Conservation (phyloP, 2,329 filamentous ascomycete species). For the Venturia asperata region DNA sequence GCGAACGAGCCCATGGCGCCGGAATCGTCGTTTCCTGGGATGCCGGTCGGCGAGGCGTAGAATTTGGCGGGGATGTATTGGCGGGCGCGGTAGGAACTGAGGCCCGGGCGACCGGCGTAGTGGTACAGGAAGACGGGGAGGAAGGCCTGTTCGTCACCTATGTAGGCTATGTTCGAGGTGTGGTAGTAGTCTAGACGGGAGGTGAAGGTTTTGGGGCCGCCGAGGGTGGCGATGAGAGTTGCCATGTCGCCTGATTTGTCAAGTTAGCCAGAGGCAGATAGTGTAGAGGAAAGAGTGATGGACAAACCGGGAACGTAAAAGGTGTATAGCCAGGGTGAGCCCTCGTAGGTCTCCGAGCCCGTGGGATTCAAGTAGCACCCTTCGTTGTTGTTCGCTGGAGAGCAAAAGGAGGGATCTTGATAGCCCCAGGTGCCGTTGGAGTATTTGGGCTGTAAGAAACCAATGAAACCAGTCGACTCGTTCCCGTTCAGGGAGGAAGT, state of each 20-base stretch:
- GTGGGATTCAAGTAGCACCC: constrained; percentile 31
- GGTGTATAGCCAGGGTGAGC: constrained; percentile 65
- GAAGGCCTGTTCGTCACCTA: constrained; percentile 43
- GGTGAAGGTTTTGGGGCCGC: constrained; percentile 36
- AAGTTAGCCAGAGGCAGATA: background rate
- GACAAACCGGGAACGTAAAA: constrained; percentile 45
- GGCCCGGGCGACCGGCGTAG: constrained; percentile 39
- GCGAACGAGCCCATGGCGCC: constrained; percentile 43
- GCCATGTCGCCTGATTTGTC: constrained; percentile 20
- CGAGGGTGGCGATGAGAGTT: constrained; percentile 35
- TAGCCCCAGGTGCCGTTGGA: constrained; percentile 61
- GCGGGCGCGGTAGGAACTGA: constrained; percentile 37
- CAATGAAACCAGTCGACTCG: constrained; percentile 55
- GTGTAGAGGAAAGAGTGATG: background rate
- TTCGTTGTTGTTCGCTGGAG: constrained; percentile 26
- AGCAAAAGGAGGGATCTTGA: constrained; percentile 53
- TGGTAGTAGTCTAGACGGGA: constrained; percentile 40
- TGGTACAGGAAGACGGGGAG: constrained; percentile 41
- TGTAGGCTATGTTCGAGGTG: constrained; percentile 38
- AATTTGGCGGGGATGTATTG: constrained; percentile 40
- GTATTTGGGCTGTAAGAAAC: constrained; percentile 64
- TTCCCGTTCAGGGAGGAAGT: constrained; percentile 23
- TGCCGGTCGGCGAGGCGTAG: constrained; percentile 34
- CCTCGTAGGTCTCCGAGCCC: constrained; percentile 65
- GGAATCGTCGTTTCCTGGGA: constrained; percentile 42